A percentile compares a stretch with the other conserved stretches of the same genome.
These are phyloP conservation scores for Metschnikowia rubicola DNA, from an alignment of 805 yeast genomes.

Conservation along the genomic window DNA sequence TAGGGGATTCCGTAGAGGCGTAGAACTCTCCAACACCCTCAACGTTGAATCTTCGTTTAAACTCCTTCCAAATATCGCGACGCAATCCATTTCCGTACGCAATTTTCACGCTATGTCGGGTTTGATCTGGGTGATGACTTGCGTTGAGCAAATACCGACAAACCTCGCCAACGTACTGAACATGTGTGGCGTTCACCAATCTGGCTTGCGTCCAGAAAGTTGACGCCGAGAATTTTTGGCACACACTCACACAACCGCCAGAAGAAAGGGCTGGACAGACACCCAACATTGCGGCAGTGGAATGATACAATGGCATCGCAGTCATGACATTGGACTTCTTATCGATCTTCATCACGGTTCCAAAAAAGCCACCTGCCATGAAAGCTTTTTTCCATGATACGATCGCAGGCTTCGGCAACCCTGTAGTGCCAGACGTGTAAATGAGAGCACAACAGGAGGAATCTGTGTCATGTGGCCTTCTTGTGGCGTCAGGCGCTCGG, in stretches of 20 bases:
- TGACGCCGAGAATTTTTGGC: slow-evolving; percentile 77
- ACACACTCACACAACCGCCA: slow-evolving; percentile 76
- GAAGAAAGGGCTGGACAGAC: slow-evolving; percentile 58
- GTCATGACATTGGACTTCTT: slow-evolving; percentile 63
- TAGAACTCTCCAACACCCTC: slow-evolving; percentile 83
- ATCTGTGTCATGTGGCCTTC: slow-evolving; percentile 58
- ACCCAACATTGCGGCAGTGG: slow-evolving; percentile 88
- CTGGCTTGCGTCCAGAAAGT: slow-evolving; percentile 89
- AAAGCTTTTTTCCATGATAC: slow-evolving; percentile 86
- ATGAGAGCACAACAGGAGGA: slow-evolving; percentile 67
- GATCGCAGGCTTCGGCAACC: slow-evolving; percentile 89
- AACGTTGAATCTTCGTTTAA: slow-evolving; percentile 74
- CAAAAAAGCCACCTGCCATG: slow-evolving; percentile 68
- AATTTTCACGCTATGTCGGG: slow-evolving; percentile 53
- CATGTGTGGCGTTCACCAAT: slow-evolving; percentile 66
- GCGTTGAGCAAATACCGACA: slow-evolving; percentile 79
- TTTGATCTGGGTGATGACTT: slow-evolving; percentile 63
- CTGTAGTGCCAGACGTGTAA: slow-evolving; percentile 93
- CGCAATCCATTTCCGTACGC: slow-evolving; percentile 93
- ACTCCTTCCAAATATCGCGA: slow-evolving; percentile 80
- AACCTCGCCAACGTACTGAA: slow-evolving; percentile 94
- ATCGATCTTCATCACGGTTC: slow-evolving; percentile 61
- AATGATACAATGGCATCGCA: slow-evolving; percentile 94
- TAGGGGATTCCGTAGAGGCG: slow-evolving; percentile 90
- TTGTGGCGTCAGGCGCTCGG: slow-evolving; percentile 52